phyloP scores from a whole-genome alignment of 139 green algal species.

The Medakamo hakoo region DNA sequence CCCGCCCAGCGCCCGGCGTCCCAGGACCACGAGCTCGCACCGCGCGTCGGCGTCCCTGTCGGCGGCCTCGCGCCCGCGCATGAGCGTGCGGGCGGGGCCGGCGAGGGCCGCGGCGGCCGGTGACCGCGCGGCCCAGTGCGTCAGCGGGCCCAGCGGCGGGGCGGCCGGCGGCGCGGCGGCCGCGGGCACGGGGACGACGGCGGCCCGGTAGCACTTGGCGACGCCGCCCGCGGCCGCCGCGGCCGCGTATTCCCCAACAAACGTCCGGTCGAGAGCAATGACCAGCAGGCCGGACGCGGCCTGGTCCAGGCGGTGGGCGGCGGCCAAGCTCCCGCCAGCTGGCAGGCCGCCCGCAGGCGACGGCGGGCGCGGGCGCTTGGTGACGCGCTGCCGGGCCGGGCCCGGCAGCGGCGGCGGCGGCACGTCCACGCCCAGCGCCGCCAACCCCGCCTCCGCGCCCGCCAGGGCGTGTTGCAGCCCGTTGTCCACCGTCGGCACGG shows the following conservation, averaged over 20 bases:
- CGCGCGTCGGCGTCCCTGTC: neutral
- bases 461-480: constrained; percentile 9
- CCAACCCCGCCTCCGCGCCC: neutral
- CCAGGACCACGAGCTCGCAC: constrained; percentile 28
- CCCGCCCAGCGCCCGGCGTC: constrained; percentile 14
- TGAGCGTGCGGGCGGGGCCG: constrained; percentile 22
- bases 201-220: neutral
- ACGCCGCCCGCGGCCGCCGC: neutral
- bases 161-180: neutral
- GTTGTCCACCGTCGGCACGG: constrained; percentile 18
- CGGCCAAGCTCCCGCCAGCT: neutral
- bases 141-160: constrained; percentile 9
- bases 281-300: neutral
- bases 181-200: neutral
- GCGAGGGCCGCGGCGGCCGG: constrained; percentile 6
- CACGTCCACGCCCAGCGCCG: neutral
- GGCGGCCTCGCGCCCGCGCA: neutral
- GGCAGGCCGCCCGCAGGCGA: neutral
- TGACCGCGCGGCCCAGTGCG: constrained; percentile 20
- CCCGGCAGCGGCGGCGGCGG: no score
- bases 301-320: neutral
- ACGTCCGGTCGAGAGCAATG: neutral
- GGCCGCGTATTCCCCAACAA: neutral
- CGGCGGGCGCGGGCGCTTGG: neutral
- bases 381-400: neutral